A percentile compares a stretch with the other conserved stretches of the same genome.
phyloP scores from a whole-genome alignment of 768 basidiomycete genomes.

The Boletus sensibilis region DNA sequence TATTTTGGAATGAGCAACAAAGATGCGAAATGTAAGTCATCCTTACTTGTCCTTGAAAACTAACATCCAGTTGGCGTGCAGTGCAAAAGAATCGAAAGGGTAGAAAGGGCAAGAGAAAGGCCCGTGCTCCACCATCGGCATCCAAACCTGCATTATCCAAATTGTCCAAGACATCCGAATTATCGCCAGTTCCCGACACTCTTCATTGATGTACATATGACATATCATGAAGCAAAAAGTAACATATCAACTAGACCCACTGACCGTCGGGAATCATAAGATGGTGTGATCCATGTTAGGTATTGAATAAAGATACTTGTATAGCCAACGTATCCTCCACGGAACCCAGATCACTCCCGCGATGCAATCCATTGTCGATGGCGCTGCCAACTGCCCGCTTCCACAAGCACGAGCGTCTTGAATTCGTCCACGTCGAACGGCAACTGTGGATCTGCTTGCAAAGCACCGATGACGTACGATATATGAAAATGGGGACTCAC shows the following conservation, averaged over 20 bases:
- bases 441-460: constrained; percentile 39
- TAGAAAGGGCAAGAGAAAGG: too few species aligned
- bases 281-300: not conserved
- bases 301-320: not conserved
- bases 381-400: constrained; percentile 42
- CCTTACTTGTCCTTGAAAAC: too few species aligned
- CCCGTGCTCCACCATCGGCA: too few species aligned
- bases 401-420: constrained; percentile 38
- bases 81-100: too few species aligned
- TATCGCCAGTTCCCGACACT: too few species aligned
- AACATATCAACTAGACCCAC: not conserved
- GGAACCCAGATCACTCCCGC: constrained; percentile 12
- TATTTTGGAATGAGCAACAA: too few species aligned
- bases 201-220: too few species aligned
- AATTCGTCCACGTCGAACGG: constrained; percentile 37
- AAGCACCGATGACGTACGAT: constrained; percentile 43
- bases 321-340: not conserved
- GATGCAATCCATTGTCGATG: constrained; percentile 40
- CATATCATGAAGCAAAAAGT: not conserved
- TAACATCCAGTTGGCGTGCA: too few species aligned
- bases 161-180: too few species aligned
- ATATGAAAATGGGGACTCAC: constrained; percentile 26
- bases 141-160: too few species aligned
- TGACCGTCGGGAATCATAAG: not conserved
- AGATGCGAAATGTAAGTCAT: too few species aligned